These are phyloP conservation scores for Agapanthus africanus DNA, from an alignment of 106 monocot species.

Conservation along the genomic window DNA sequence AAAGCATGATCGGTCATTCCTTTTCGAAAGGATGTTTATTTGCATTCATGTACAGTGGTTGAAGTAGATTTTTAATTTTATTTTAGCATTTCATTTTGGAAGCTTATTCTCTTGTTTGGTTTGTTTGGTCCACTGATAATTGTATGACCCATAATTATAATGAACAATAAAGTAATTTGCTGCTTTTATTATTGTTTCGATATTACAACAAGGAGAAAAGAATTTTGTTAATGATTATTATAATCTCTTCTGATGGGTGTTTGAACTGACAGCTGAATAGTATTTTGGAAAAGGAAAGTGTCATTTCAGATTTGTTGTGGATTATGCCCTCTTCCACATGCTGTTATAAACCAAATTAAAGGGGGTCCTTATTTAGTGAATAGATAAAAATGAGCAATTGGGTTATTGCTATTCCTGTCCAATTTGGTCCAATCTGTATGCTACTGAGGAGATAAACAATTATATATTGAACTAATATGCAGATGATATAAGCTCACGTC, in stretches of 20 bases:
- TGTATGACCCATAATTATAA: not conserved
- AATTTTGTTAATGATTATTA: not conserved
- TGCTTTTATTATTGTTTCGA: not conserved
- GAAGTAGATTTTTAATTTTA: not conserved
- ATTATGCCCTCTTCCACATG: too few relatives aligned
- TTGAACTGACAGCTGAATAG: not conserved
- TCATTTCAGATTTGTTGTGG: too few relatives aligned
- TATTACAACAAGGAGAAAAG: not conserved
- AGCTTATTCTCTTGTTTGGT: not conserved
- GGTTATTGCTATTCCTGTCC: too few relatives aligned
- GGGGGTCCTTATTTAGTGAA: too few relatives aligned
- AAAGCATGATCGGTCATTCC: slow-evolving; percentile 9
- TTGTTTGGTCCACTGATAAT: not conserved
- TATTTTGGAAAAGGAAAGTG: not conserved
- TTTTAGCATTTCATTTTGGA: not conserved
- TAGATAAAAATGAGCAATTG: too few relatives aligned
- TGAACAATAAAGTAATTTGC: not conserved
- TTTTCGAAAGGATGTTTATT: not conserved
- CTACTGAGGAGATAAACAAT: too few relatives aligned
- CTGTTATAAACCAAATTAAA: too few relatives aligned
- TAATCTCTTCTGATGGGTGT: not conserved
- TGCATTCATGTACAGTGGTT: not conserved
- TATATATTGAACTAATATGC: too few relatives aligned
- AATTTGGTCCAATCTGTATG: too few relatives aligned
- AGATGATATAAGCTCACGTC: too few relatives aligned